Evolutionary conservation across 23 red algal species (phyloP), one percentile per base, ranked within the genome.

Genomic region (Porphyridium purpureum): DNA sequence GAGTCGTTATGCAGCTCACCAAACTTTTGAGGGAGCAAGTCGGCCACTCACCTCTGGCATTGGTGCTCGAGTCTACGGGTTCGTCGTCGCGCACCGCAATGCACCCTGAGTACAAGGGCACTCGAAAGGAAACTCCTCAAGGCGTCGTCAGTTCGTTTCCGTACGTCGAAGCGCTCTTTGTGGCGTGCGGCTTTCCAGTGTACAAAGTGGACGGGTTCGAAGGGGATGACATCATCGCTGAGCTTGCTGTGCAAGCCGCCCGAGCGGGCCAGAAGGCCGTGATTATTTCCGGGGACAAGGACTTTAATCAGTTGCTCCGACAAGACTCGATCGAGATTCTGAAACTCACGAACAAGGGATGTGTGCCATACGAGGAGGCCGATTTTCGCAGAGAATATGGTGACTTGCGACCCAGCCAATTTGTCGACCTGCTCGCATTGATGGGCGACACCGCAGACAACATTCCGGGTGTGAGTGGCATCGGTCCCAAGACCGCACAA

Each of bases 201-300:
- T 31, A 71, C 23, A 53, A 69, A n/a, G n/a, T n/a, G n/a, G n/a
- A n/a, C 24, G 49, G 41, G 57, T 70, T 27, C 35, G 75, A 81
- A 54, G 75, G 64, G 26, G 75, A 81, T 49, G 75, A 81, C 33
- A 35, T 69, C 15, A 71, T 81, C 31, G 75, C 36, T 1, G 29
- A 63, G 4, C 47, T 81, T 22, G 54, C 62, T 0, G 47, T 5
- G 11, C 29, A 15, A 15, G 64, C 64, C 11, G 22, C 14, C 17
- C 21, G 20, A 5, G 5, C 7, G 14, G 55, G 47, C 40, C 0
- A 28, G 1, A 31, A 21, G 34, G 47, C 33, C 14, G 19, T 27
- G 5, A 69, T 81, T 20, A 64, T 81, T 17, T 58, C 61, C 7
- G 40, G 14, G 5, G 75, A 81, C 50, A 81, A 81, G 57, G 75